These are phyloP conservation scores for Fusarium sp. DNA, from an alignment of 2,329 filamentous ascomycete genomes.

Conservation along the genomic window DNA sequence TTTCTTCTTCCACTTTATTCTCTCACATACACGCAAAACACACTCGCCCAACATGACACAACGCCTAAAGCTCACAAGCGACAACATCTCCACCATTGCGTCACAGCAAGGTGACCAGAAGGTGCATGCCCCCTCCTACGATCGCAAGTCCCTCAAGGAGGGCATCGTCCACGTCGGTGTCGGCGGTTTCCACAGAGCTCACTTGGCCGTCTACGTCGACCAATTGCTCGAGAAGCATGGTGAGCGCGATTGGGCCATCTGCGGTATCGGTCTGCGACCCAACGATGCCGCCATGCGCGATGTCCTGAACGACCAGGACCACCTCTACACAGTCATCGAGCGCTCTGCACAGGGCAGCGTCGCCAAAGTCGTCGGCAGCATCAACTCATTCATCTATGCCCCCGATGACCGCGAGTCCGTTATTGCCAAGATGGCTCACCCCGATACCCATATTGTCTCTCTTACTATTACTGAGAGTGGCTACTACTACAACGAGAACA, in stretches of 20 bases:
- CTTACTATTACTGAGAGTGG: slow-evolving; percentile 68
- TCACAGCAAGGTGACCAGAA: slow-evolving; percentile 38
- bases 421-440: slow-evolving; percentile 67
- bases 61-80: slow-evolving; percentile 47
- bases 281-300: slow-evolving; percentile 66
- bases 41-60: slow-evolving; percentile 31
- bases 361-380: slow-evolving; percentile 64
- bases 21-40: neutral
- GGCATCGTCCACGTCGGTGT: slow-evolving; percentile 68
- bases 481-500: slow-evolving; percentile 70
- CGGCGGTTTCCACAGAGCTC: slow-evolving; percentile 67
- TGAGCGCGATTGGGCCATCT: slow-evolving; percentile 62
- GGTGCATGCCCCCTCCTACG: slow-evolving; percentile 57
- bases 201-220: slow-evolving; percentile 66
- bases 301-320: slow-evolving; percentile 60
- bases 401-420: slow-evolving; percentile 65
- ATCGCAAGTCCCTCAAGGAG: slow-evolving; percentile 61
- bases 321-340: slow-evolving; percentile 67
- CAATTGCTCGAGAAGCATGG: slow-evolving; percentile 61
- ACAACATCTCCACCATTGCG: slow-evolving; percentile 42
- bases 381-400: slow-evolving; percentile 65
- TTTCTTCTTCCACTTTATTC: neutral
- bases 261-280: slow-evolving; percentile 64
- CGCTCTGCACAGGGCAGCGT: slow-evolving; percentile 64
- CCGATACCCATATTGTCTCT: slow-evolving; percentile 66